These are phyloP conservation scores for Omphalotus olearius DNA, from an alignment of 1,284 basidiomycete species.

Conservation along the genomic window DNA sequence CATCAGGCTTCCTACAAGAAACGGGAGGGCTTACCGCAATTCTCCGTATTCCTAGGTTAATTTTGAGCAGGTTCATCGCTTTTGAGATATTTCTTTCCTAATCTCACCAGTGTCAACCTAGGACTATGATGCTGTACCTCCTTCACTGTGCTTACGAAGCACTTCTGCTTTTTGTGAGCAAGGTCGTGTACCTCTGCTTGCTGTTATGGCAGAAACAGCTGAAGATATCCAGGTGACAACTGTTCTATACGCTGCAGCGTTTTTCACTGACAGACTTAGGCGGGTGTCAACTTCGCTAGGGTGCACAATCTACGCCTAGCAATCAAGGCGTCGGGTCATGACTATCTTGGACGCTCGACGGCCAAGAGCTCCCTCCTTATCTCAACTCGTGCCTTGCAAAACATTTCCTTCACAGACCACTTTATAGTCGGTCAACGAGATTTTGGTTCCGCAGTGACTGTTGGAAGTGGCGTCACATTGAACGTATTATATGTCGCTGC, in stretches of 20 bases:
- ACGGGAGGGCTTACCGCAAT: neutral
- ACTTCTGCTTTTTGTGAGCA: neutral
- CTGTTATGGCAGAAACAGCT: conserved; percentile 15
- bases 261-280: neutral
- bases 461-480: conserved; percentile 25
- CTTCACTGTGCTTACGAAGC: conserved; percentile 15
- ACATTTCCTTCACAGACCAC: conserved; percentile 23
- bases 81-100: neutral
- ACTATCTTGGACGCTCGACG: conserved; percentile 7
- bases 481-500: conserved; percentile 21
- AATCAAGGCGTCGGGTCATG: conserved; percentile 3
- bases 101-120: neutral
- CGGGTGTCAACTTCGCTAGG: conserved; percentile 1
- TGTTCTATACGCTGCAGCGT: neutral
- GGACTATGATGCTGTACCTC: conserved; percentile 15
- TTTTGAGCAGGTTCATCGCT: conserved; percentile 15
- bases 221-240: conserved; percentile 17
- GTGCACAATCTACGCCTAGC: neutral
- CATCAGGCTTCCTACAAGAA: neutral
- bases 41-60: conserved; percentile 10
- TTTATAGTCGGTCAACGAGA: conserved; percentile 18
- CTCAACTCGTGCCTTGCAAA: conserved; percentile 22
- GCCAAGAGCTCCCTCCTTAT: conserved; percentile 17
- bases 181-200: conserved; percentile 14
- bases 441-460: conserved; percentile 24